Evolutionary conservation across 2,329 filamentous ascomycete genomes (phyloP).

Genomic region (Calcarisporium arbuscula): DNA sequence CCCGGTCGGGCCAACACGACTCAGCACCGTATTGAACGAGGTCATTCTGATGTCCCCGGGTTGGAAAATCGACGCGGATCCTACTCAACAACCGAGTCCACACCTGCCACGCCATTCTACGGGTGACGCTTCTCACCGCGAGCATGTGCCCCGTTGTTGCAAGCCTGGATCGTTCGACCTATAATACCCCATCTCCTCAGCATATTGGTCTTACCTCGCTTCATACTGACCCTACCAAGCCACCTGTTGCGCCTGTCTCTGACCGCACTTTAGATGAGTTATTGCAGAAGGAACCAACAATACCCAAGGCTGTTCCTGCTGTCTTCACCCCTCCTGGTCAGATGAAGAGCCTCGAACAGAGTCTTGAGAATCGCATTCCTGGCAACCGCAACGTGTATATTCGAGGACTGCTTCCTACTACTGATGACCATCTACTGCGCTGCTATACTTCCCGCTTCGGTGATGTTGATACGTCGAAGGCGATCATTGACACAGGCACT

Average conservation of each 20-base stretch:
- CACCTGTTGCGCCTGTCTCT: slow-evolving; percentile 27
- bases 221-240: slow-evolving; percentile 37
- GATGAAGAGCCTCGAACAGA: slow-evolving; percentile 86
- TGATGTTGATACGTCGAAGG: slow-evolving; percentile 92
- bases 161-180: slow-evolving; percentile 55
- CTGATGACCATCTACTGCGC: slow-evolving; percentile 82
- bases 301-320: slow-evolving; percentile 85
- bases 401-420: slow-evolving; percentile 89
- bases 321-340: slow-evolving; percentile 79
- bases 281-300: slow-evolving; percentile 68
- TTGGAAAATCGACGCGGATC: slow-evolving; percentile 61
- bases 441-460: slow-evolving; percentile 84
- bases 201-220: slow-evolving; percentile 41
- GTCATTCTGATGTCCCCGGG: slow-evolving; percentile 50
- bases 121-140: slow-evolving; percentile 50
- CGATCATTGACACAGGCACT: slow-evolving; percentile 91
- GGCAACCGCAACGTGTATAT: slow-evolving; percentile 99
- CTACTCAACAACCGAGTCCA: slow-evolving; percentile 62
- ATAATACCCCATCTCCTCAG: slow-evolving; percentile 61
- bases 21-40: slow-evolving; percentile 40
- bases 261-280: slow-evolving; percentile 57
- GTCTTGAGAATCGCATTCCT: slow-evolving; percentile 81
- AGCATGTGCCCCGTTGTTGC: slow-evolving; percentile 54
- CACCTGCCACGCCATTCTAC: slow-evolving; percentile 60
- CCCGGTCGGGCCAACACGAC: slow-evolving; percentile 40